Percentiles rank a stretch among this genome's conserved stretches.
These are phyloP conservation scores for Sporothrix mexicana DNA, from an alignment of 2,329 filamentous ascomycete genomes.

Conservation along the genomic window DNA sequence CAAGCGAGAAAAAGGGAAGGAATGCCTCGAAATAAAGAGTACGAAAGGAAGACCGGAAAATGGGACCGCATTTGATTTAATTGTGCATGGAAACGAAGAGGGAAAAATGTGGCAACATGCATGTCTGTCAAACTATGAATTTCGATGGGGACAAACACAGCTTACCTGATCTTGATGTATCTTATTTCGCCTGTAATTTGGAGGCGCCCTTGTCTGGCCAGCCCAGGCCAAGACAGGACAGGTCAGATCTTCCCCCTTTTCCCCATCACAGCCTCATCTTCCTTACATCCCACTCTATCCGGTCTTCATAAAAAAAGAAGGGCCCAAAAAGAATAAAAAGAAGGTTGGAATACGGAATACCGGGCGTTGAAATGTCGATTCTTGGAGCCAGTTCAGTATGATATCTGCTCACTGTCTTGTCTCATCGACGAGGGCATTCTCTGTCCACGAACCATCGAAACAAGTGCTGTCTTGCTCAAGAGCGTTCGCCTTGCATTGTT, in stretches of 20 bases:
- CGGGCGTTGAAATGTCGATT: not conserved
- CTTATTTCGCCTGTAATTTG: not conserved
- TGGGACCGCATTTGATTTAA: not conserved
- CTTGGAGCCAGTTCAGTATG: not conserved
- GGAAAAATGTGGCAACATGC: conserved; percentile 17
- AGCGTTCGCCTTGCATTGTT: too few species aligned
- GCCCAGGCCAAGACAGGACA: conserved; percentile 1
- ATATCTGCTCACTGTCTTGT: not conserved
- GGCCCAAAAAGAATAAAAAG: too few species aligned
- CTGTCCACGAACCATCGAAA: not conserved
- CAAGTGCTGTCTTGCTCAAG: not conserved
- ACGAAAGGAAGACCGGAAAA: not conserved
- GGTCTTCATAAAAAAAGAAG: not conserved
- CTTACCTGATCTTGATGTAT: not conserved
- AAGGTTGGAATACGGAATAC: too few species aligned
- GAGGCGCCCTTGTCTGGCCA: conserved; percentile 7
- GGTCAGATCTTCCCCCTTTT: not conserved
- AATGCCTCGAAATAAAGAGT: not conserved
- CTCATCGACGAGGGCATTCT: not conserved
- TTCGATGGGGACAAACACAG: not conserved
- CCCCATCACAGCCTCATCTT: conserved; percentile 5
- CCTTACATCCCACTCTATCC: not conserved
- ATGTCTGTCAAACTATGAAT: not conserved
- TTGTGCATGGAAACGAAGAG: conserved; percentile 5
- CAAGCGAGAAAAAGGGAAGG: not conserved